phyloP scores from a whole-genome alignment of 306 rosid genomes.

The Myrica gale region DNA sequence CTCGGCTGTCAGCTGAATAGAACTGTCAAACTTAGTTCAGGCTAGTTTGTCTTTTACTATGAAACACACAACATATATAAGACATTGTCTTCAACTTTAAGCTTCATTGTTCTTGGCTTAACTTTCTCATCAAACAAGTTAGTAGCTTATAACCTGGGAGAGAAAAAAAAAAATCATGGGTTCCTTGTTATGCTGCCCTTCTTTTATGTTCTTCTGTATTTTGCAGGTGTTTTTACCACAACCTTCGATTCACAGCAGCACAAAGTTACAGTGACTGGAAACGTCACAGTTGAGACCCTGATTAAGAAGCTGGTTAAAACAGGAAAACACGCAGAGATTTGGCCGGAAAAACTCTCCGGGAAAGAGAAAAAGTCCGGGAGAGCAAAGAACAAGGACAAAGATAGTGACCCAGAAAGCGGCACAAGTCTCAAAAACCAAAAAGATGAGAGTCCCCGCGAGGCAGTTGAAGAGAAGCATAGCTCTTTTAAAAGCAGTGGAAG shows the following conservation, averaged over 20 bases:
- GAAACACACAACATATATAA: not conserved
- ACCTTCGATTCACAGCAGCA: constrained; percentile 58
- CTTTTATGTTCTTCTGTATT: not conserved
- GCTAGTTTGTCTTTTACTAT: not conserved
- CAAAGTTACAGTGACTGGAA: constrained; percentile 73
- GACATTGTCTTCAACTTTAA: not conserved
- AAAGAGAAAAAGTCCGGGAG: constrained; percentile 43
- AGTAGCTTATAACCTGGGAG: not conserved
- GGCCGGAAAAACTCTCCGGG: constrained; percentile 51
- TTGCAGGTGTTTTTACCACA: constrained; percentile 70
- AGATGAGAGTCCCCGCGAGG: constrained; percentile 10
- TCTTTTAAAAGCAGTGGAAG: constrained; percentile 35
- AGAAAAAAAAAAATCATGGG: not conserved
- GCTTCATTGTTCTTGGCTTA: not conserved
- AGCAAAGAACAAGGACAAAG: constrained; percentile 36
- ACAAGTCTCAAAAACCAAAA: not conserved
- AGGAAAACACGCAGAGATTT: constrained; percentile 73
- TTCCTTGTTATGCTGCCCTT: constrained; percentile 3
- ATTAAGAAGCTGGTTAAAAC: constrained; percentile 54
- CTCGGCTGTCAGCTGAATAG: too few relatives aligned
- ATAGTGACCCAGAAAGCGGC: constrained; percentile 29
- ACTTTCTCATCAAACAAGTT: not conserved
- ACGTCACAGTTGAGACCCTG: constrained; percentile 59
- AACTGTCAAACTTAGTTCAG: not conserved
- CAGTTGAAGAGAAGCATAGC: constrained; percentile 22